phyloP scores from a whole-genome alignment of 2,329 filamentous ascomycete genomes.

The Ceratocystis smalleyi region DNA sequence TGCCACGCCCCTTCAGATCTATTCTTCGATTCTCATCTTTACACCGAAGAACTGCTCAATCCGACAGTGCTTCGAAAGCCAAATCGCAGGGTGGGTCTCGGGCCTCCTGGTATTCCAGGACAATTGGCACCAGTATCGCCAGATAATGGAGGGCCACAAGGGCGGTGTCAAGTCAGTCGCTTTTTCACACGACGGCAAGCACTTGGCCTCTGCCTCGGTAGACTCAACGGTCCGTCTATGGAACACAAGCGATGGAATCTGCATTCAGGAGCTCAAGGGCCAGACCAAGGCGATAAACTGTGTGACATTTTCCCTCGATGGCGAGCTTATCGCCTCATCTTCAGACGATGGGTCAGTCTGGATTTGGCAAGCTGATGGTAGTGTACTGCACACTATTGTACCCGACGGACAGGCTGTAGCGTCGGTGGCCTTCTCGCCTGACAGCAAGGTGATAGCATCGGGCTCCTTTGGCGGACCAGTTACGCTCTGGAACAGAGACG shows the following conservation, averaged over 20 bases:
- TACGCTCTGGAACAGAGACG: constrained; percentile 8
- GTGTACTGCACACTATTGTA: not conserved
- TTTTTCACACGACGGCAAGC: not conserved
- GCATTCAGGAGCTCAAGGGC: not conserved
- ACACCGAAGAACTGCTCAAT: not conserved
- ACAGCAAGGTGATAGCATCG: constrained; percentile 3
- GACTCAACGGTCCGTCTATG: not conserved
- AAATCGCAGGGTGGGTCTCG: not conserved
- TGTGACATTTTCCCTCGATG: constrained; percentile 8
- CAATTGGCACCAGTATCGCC: not conserved
- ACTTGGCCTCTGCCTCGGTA: not conserved
- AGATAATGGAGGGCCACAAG: not conserved
- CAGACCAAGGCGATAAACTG: not conserved
- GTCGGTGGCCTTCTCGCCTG: constrained; percentile 12
- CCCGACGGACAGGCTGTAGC: not conserved
- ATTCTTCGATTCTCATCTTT: not conserved
- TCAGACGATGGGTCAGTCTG: not conserved
- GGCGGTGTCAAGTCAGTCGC: constrained; percentile 9
- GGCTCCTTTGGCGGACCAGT: not conserved
- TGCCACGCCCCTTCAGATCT: not conserved
- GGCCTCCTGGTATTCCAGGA: not conserved
- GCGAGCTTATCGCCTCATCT: not conserved
- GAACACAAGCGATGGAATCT: not conserved
- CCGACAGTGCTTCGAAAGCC: not conserved
- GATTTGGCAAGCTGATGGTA: not conserved